These are phyloP conservation scores for Fusarium annulatum DNA, from an alignment of 2,329 filamentous ascomycete genomes.

Conservation along the genomic window DNA sequence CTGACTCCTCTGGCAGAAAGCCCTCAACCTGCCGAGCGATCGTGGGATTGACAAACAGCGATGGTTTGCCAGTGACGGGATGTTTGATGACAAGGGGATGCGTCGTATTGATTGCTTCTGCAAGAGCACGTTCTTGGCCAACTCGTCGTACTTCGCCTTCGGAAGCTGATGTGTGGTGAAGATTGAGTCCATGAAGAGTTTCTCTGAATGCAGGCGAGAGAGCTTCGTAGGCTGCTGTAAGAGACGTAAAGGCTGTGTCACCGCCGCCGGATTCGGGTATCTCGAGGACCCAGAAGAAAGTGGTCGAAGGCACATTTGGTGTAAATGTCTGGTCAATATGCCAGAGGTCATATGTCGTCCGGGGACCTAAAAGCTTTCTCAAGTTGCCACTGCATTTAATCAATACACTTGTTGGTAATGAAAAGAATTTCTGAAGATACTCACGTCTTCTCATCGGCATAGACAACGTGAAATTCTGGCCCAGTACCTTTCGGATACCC, in stretches of 20 bases:
- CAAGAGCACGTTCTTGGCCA: conserved; percentile 42
- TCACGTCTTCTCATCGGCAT: conserved; percentile 47
- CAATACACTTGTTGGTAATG: rapidly evolving
- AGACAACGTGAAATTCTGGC: conserved; percentile 49
- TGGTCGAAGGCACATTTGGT: conserved; percentile 46
- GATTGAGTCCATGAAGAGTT: neutral
- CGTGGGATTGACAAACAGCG: conserved; percentile 47
- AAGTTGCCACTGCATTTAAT: conserved; percentile 38
- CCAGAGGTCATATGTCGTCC: conserved; percentile 48
- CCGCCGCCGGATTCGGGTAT: conserved; percentile 42
- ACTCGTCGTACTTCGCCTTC: conserved; percentile 46
- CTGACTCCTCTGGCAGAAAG: conserved; percentile 47
- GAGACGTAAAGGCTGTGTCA: conserved; percentile 47
- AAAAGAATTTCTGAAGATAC: neutral
- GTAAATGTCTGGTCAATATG: conserved; percentile 51
- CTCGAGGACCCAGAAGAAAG: conserved; percentile 50
- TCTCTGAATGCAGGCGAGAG: conserved; percentile 45
- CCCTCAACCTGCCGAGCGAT: conserved; percentile 46
- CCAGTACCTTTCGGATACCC: conserved; percentile 47
- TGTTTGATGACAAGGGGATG: conserved; percentile 47
- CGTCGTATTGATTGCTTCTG: conserved; percentile 45
- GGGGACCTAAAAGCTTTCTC: conserved; percentile 42
- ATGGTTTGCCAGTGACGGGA: conserved; percentile 44
- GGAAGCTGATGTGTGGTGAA: conserved; percentile 44
- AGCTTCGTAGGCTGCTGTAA: conserved; percentile 46